phyloP scores from a whole-genome alignment of 208 protist species.

The Wallacemonas sp. region DNA sequence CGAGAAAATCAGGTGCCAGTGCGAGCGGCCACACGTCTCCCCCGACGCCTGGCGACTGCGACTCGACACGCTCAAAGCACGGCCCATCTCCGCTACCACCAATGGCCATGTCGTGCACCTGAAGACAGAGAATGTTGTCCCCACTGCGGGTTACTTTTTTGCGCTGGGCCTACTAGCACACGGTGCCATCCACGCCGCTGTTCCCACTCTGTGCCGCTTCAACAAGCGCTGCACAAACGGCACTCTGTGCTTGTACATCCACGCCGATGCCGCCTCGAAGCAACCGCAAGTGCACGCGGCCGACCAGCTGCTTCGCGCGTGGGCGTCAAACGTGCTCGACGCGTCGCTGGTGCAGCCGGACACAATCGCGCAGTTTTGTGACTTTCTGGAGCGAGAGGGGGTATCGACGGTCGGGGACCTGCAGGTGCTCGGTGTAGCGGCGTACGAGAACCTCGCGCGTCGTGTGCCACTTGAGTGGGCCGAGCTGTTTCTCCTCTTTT shows the following conservation, averaged over 20 bases:
- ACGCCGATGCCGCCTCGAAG: conserved; percentile 36
- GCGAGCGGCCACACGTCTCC: conserved; percentile 54
- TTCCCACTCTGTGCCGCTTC: conserved; percentile 78
- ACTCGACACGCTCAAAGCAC: conserved; percentile 42
- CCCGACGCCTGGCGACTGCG: conserved; percentile 51
- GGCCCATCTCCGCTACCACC: conserved; percentile 15
- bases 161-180: conserved; percentile 54
- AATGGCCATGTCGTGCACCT: conserved; percentile 36
- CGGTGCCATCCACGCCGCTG: conserved; percentile 52
- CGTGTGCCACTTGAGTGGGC: conserved; percentile 40
- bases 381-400: conserved; percentile 46
- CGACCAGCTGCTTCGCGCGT: conserved; percentile 20
- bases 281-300: conserved; percentile 19
- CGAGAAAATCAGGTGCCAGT: conserved; percentile 37
- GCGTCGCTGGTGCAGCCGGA: conserved; percentile 9
- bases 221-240: conserved; percentile 61
- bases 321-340: conserved; percentile 13
- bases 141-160: conserved; percentile 81
- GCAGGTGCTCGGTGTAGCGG: conserved; percentile 64
- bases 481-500: conserved; percentile 47
- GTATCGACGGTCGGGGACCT: conserved; percentile 75
- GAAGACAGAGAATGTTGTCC: conserved; percentile 29
- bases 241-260: conserved; percentile 73
- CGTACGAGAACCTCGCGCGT: conserved; percentile 63
- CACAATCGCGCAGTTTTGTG: conserved; percentile 35